These are phyloP conservation scores for Pterocarpus macrocarpus DNA, from an alignment of 306 rosid genomes.

Conservation along the genomic window DNA sequence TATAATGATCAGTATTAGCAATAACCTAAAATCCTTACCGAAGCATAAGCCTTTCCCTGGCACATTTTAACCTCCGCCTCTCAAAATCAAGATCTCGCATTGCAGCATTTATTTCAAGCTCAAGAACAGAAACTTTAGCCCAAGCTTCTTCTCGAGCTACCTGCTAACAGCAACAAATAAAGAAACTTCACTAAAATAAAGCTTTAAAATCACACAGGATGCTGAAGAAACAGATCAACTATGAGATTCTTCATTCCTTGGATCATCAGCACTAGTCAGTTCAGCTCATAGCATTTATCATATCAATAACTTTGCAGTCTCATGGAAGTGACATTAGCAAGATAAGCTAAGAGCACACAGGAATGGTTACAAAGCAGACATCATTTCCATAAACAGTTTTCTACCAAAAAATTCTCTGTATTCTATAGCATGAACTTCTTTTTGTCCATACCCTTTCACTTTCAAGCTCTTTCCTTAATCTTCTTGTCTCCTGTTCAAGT, in stretches of 20 bases:
- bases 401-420: not conserved
- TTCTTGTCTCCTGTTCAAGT: constrained; percentile 72
- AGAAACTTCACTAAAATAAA: constrained; percentile 22
- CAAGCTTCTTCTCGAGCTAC: constrained; percentile 91
- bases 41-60: constrained; percentile 81
- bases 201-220: constrained; percentile 12
- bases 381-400: not conserved
- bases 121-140: constrained; percentile 83
- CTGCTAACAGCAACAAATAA: constrained; percentile 69
- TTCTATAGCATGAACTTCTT: constrained; percentile 41
- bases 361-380: constrained; percentile 10
- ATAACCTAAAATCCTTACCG: constrained; percentile 53
- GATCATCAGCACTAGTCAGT: constrained; percentile 20
- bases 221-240: constrained; percentile 24
- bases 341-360: not conserved
- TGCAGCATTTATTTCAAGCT: constrained; percentile 79
- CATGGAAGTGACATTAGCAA: constrained; percentile 31
- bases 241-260: constrained; percentile 22
- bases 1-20: not conserved
- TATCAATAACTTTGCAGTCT: constrained; percentile 38
- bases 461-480: constrained; percentile 80
- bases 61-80: constrained; percentile 73
- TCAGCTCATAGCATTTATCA: not conserved
- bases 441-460: constrained; percentile 83
- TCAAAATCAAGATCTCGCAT: constrained; percentile 77